Evolutionary conservation across 2,329 filamentous ascomycete species (phyloP).

Genomic region (Chrysosporium queenslandicum): DNA sequence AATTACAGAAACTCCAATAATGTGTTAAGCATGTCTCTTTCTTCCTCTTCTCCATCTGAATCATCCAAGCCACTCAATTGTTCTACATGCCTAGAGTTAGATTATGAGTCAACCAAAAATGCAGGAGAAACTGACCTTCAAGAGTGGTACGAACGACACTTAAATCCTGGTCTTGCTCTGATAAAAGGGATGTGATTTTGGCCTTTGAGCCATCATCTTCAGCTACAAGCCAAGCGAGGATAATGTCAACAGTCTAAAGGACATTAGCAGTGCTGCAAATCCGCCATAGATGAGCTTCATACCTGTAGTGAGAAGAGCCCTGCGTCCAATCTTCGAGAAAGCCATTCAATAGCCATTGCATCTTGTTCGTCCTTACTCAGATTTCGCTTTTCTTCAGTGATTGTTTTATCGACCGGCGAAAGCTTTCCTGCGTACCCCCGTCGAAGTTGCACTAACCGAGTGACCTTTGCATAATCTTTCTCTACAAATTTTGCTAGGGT

Average conservation of each 20-base stretch:
- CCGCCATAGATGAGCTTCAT: constrained; percentile 6
- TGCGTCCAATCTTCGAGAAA: constrained; percentile 66
- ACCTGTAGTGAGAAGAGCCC: constrained; percentile 71
- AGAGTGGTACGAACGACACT: constrained; percentile 56
- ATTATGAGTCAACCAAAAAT: background rate
- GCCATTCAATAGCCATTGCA: constrained; percentile 58
- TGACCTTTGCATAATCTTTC: constrained; percentile 79
- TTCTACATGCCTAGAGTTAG: constrained; percentile 34
- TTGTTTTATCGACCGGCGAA: constrained; percentile 51
- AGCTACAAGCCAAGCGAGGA: constrained; percentile 81
- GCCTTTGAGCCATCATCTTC: constrained; percentile 69
- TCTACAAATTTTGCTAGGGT: constrained; percentile 90
- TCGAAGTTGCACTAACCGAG: constrained; percentile 60
- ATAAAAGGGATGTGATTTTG: constrained; percentile 54
- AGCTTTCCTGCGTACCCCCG: constrained; percentile 59
- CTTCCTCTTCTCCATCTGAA: constrained; percentile 44
- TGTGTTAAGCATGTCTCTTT: constrained; percentile 57
- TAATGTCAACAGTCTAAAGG: constrained; percentile 58
- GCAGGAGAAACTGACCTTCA: constrained; percentile 39
- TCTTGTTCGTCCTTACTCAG: constrained; percentile 51
- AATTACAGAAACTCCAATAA: constrained; percentile 37
- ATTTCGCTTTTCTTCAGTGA: constrained; percentile 48
- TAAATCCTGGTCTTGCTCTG: constrained; percentile 58
- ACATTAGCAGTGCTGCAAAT: background rate
- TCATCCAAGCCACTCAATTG: constrained; percentile 52